Conservation (phyloP, 306 rosid species). For the Vigna unguiculata region DNA sequence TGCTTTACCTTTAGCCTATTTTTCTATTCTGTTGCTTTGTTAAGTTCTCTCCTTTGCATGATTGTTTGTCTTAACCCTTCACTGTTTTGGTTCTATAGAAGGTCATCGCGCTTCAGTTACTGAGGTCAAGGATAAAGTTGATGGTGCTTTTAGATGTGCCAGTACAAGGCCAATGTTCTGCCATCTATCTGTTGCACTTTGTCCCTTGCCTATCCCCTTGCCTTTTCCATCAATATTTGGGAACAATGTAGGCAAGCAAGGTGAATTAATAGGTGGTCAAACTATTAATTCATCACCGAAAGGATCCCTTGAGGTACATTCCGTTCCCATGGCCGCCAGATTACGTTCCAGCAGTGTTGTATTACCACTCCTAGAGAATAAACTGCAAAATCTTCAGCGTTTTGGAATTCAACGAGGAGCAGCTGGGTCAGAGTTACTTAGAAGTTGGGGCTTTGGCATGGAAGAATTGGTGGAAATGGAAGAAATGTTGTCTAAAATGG, state of each 20-base stretch:
- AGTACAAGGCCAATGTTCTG: slow-evolving; percentile 68
- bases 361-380: slow-evolving; percentile 75
- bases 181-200: slow-evolving; percentile 73
- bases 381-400: slow-evolving; percentile 64
- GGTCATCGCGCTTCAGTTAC: slow-evolving; percentile 64
- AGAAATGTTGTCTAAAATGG: slow-evolving; percentile 79
- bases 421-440: slow-evolving; percentile 65
- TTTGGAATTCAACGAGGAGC: slow-evolving; percentile 72
- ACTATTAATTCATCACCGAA: slow-evolving; percentile 52
- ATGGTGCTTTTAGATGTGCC: slow-evolving; percentile 63
- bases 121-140: slow-evolving; percentile 58
- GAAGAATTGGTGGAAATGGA: slow-evolving; percentile 88
- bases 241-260: slow-evolving; percentile 65
- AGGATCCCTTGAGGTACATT: slow-evolving; percentile 84
- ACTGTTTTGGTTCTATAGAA: slow-evolving; percentile 50
- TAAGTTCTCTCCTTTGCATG: slow-evolving; percentile 30
- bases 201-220: slow-evolving; percentile 91
- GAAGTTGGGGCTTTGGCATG: slow-evolving; percentile 79
- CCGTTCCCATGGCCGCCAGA: slow-evolving; percentile 88
- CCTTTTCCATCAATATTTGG: slow-evolving; percentile 91
- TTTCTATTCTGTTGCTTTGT: slow-evolving; percentile 34
- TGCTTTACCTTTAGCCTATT: neutral
- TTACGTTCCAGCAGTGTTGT: slow-evolving; percentile 77
- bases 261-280: slow-evolving; percentile 61
- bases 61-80: neutral